phyloP scores from a whole-genome alignment of 805 yeast genomes.

The Ogataea siamensis region DNA sequence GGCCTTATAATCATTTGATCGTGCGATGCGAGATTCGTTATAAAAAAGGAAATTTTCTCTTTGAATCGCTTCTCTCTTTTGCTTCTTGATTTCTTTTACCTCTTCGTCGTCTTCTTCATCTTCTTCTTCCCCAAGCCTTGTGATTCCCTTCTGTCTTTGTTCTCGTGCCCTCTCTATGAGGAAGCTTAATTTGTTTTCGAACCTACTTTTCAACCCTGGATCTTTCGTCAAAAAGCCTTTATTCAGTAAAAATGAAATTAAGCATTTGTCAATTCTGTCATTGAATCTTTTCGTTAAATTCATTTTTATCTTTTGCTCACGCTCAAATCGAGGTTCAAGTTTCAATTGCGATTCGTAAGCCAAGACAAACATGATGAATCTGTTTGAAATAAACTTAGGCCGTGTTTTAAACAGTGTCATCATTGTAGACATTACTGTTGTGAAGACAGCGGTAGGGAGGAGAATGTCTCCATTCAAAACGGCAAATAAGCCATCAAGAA shows the following conservation, averaged over 20 bases:
- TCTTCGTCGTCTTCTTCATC: constrained; percentile 22
- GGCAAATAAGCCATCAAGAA: constrained; percentile 63
- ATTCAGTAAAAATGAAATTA: constrained; percentile 33
- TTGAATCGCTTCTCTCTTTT: constrained; percentile 24
- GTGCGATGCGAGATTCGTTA: constrained; percentile 35
- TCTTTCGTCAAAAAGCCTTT: constrained; percentile 35
- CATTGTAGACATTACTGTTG: constrained; percentile 66
- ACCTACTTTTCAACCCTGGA: constrained; percentile 29
- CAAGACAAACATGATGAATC: constrained; percentile 57
- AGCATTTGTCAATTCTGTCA: constrained; percentile 36
- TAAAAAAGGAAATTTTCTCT: constrained; percentile 23
- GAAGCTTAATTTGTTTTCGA: constrained; percentile 34
- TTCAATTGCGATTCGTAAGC: constrained; percentile 59
- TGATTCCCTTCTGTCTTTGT: constrained; percentile 31
- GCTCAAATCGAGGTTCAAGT: constrained; percentile 48
- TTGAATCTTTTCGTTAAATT: constrained; percentile 34
- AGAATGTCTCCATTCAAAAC: constrained; percentile 55
- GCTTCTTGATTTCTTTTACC: constrained; percentile 22
- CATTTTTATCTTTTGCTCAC: constrained; percentile 30
- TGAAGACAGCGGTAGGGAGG: constrained; percentile 54
- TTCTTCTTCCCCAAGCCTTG: constrained; percentile 39
- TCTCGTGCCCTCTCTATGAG: constrained; percentile 30
- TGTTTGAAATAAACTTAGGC: constrained; percentile 52
- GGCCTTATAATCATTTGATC: constrained; percentile 51
- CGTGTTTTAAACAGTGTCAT: constrained; percentile 64